Conservation (phyloP, 2,329 filamentous ascomycete species). For the Neofusicoccum laricinum region DNA sequence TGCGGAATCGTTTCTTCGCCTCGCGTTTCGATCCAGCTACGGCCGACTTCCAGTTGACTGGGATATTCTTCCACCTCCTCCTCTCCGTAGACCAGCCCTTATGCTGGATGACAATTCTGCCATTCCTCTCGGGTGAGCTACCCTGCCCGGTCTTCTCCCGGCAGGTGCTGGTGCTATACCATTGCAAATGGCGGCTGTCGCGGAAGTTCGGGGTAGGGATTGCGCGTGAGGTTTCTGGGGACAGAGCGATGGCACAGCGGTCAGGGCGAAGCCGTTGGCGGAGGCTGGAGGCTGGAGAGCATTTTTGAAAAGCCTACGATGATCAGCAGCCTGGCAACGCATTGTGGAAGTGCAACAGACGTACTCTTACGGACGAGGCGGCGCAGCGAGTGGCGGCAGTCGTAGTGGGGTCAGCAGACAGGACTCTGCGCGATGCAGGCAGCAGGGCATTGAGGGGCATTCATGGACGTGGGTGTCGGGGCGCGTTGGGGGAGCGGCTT, state of each 20-base stretch:
- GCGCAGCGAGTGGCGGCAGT: neutral
- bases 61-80: neutral
- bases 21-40: neutral
- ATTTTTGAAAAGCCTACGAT: neutral
- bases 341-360: neutral
- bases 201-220: neutral
- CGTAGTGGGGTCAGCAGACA: neutral
- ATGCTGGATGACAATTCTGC: neutral
- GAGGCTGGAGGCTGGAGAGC: neutral
- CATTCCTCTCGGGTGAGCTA: neutral
- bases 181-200: neutral
- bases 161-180: neutral
- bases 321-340: neutral
- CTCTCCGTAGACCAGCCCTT: neutral
- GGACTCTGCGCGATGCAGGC: slow-evolving; percentile 2
- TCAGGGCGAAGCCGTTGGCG: neutral
- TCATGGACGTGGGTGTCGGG: slow-evolving; percentile 1
- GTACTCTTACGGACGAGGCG: neutral
- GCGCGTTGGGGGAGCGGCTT: neutral
- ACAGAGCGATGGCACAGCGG: too few relatives aligned
- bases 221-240: neutral
- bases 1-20: neutral
- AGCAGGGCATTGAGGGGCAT: slow-evolving; percentile 13
- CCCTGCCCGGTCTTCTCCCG: neutral
- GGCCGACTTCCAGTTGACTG: neutral